Percentiles rank a stretch among this genome's conserved stretches.
phyloP scores from a whole-genome alignment of 83 land plant species.

The Picea engelmannii region DNA sequence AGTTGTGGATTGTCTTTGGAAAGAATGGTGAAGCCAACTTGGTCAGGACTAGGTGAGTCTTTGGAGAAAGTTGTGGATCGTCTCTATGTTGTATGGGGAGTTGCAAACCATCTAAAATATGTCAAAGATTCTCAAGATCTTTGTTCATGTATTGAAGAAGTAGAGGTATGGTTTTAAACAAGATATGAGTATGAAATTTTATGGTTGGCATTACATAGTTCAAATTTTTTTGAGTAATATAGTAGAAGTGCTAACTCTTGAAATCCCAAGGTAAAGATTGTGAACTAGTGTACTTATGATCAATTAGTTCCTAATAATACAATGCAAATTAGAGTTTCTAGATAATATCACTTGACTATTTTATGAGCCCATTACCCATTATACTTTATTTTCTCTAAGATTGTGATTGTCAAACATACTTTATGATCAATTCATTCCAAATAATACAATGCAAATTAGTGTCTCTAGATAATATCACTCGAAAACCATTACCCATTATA shows the following conservation, averaged over 20 bases:
- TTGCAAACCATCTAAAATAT: slow-evolving; percentile 74
- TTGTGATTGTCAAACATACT: background rate
- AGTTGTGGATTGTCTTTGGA: no score
- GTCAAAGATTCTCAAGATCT: slow-evolving; percentile 84
- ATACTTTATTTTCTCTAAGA: background rate
- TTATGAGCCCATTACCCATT: background rate
- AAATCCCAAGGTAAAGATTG: background rate
- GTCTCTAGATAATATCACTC: no score
- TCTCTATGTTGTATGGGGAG: slow-evolving; percentile 74
- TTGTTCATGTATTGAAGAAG: slow-evolving; percentile 78
- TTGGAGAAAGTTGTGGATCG: slow-evolving; percentile 77
- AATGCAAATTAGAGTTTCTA: background rate
- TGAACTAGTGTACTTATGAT: background rate
- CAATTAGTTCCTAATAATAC: background rate
- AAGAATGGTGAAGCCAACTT: slow-evolving; percentile 65
- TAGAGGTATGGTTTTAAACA: slow-evolving; percentile 55
- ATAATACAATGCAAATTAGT: no score
- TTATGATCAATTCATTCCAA: no score
- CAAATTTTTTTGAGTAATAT: background rate
- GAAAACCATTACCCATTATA: no score
- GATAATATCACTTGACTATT: background rate
- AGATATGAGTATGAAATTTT: background rate
- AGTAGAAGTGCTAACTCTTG: background rate
- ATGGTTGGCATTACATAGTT: background rate
- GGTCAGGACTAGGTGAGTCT: slow-evolving; percentile 78